Evolutionary conservation across 2,329 filamentous ascomycete species (phyloP), one percentile per base, ranked within the genome.

Genomic region (Dactylellina cionopaga): DNA sequence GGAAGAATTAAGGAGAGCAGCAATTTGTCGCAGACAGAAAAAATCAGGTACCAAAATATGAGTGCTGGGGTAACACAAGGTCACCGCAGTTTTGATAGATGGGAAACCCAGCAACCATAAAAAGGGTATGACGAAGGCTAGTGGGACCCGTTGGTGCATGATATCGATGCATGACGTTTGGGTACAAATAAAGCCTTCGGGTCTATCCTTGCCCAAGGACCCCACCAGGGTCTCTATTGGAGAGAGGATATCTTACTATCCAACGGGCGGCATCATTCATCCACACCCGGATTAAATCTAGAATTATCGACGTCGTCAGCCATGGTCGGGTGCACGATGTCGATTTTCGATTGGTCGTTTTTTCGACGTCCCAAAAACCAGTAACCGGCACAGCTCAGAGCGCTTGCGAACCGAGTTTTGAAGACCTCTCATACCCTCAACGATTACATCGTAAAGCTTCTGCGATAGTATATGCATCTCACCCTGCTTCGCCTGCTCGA

Each of bases 81-180:
- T 3, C 22, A 13, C 33, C 15, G 17, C n/a, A n/a, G n/a, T n/a
- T n/a, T n/a, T n/a, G n/a, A n/a, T n/a, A n/a, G n/a, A n/a, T n/a
- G 41, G 25, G 19, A 33, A 33, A 9, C 47, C 46, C 19, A 62
- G 33, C 56, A 63, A 70, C 49, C 56, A 51, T 15, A 11, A 19
- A 24, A 6, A 19, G 25, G 10, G 39, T 49, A 54, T 58, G 58
- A 63, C 47, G 47, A 52, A 52, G 64, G 33, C 43, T 13, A 25
- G 25, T 19, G 41, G 27, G 41, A 29, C 37, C 66, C 58, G 58
- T 43, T 71, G n/a, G n/a, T n/a, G n/a, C n/a, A n/a, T n/a, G 66
- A 71, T 71, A 31, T 33, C 46, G 35, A 37, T 71, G 66, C 58
- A 71, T 71, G 66, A 71, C 66, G 66, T 71, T 43, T 33, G 24